Evolutionary conservation across 805 yeast genomes (phyloP).

Genomic region (Kazachstania taianensis): DNA sequence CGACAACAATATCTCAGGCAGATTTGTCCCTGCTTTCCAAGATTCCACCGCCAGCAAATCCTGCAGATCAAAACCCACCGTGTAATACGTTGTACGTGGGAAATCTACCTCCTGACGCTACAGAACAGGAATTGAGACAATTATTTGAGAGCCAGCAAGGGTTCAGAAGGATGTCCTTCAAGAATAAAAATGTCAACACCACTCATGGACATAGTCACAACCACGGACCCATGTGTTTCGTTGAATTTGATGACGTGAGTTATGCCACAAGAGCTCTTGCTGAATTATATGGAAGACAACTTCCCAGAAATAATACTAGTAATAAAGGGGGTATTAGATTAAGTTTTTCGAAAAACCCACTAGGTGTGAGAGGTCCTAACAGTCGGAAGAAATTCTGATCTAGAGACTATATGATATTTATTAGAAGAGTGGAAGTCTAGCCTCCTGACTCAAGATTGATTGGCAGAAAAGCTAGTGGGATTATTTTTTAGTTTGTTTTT

Average conservation of each 20-base stretch:
- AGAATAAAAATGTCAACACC: constrained; percentile 46
- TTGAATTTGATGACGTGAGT: constrained; percentile 88
- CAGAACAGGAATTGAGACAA: constrained; percentile 78
- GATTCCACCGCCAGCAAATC: constrained; percentile 86
- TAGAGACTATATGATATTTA: no score
- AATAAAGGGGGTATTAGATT: constrained; percentile 83
- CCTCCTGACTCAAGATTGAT: no score
- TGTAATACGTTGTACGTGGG: constrained; percentile 94
- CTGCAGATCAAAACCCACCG: constrained; percentile 97
- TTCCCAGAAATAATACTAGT: constrained; percentile 50
- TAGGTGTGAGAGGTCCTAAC: constrained; percentile 79
- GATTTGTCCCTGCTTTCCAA: constrained; percentile 62
- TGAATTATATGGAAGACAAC: constrained; percentile 79
- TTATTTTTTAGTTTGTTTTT: no score
- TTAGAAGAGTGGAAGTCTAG: no score
- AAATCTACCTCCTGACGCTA: constrained; percentile 89
- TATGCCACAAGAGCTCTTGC: constrained; percentile 87
- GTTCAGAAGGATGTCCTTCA: constrained; percentile 78
- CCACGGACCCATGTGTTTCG: constrained; percentile 97
- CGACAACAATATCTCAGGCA: constrained; percentile 28
- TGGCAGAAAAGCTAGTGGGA: no score
- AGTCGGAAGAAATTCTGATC: constrained; percentile 30
- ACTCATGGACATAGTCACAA: constrained; percentile 25
- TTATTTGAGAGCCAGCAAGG: constrained; percentile 82
- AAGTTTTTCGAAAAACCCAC: constrained; percentile 89